phyloP scores from a whole-genome alignment of 495 filamentous ascomycete genomes.

The Lasiosphaeria hispida region DNA sequence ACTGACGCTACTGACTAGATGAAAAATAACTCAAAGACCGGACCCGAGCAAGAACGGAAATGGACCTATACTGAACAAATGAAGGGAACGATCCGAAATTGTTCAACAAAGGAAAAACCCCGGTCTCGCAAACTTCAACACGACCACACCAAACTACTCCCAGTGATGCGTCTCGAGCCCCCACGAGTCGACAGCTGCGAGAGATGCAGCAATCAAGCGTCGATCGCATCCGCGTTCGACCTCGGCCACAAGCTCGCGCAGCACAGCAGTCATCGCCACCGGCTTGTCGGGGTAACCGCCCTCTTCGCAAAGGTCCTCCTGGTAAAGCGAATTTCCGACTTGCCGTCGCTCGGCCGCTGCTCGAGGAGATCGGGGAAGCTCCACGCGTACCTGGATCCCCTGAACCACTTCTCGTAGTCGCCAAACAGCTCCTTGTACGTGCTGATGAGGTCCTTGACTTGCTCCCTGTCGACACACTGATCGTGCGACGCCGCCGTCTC shows the following conservation, averaged over 20 bases:
- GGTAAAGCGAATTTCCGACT: constrained; percentile 7
- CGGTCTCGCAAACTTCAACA: no score
- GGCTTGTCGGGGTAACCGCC: not conserved
- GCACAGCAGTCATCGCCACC: not conserved
- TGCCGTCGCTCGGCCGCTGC: not conserved
- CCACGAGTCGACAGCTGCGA: no score
- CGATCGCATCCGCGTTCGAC: no score
- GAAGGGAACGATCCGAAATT: no score
- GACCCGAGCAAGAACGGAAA: no score
- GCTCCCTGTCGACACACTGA: constrained; percentile 1
- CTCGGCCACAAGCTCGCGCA: not conserved
- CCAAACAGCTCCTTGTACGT: not conserved
- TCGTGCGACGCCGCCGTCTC: not conserved
- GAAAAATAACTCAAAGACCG: no score
- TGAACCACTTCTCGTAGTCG: not conserved
- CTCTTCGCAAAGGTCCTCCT: not conserved
- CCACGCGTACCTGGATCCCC: not conserved
- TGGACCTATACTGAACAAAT: no score
- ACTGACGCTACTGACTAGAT: no score
- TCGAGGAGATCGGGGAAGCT: not conserved
- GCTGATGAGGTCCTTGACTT: constrained; percentile 1
- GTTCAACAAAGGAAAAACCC: no score
- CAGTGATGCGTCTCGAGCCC: no score
- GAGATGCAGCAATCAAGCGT: no score
- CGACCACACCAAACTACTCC: no score